phyloP scores from a whole-genome alignment of 352 stramenopile species.

The Globisporangium carolinianum region DNA sequence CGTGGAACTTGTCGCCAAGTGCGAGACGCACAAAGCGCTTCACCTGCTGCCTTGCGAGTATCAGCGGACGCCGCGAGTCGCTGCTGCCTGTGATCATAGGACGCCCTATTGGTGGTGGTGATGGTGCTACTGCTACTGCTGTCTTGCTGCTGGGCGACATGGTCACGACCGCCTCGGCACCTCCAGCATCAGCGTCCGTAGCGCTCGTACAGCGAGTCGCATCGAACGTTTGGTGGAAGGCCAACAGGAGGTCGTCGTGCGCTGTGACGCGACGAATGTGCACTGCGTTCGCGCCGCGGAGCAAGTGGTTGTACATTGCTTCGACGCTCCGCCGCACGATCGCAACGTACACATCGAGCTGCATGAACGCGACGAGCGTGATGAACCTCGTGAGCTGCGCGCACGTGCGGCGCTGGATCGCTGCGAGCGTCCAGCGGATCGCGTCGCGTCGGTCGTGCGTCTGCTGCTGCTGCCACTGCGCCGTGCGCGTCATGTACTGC shows the following conservation, averaged over 20 bases:
- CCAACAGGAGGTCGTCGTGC: constrained; percentile 21
- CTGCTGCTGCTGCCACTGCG: constrained; percentile 13
- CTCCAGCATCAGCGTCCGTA: no score
- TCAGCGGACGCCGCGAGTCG: not conserved
- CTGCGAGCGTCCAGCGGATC: constrained; percentile 66
- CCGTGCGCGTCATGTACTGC: constrained; percentile 15
- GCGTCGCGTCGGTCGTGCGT: constrained; percentile 30
- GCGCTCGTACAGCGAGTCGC: not conserved
- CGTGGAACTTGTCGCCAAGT: constrained; percentile 29
- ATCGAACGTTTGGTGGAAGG: constrained; percentile 20
- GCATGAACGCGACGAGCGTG: constrained; percentile 45
- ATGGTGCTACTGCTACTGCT: not conserved
- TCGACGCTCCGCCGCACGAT: constrained; percentile 36
- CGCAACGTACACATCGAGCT: constrained; percentile 33
- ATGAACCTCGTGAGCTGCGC: constrained; percentile 49
- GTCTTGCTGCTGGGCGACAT: constrained; percentile 1
- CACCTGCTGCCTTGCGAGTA: constrained; percentile 34
- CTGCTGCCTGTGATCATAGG: not conserved
- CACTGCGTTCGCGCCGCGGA: constrained; percentile 34
- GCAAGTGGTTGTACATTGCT: constrained; percentile 27
- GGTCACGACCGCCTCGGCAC: not conserved
- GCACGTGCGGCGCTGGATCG: constrained; percentile 53
- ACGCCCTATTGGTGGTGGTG: no score
- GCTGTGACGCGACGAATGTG: constrained; percentile 24
- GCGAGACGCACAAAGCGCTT: constrained; percentile 35